Conservation (phyloP, 164 flowering plant species). For the Sextonia rubra region DNA sequence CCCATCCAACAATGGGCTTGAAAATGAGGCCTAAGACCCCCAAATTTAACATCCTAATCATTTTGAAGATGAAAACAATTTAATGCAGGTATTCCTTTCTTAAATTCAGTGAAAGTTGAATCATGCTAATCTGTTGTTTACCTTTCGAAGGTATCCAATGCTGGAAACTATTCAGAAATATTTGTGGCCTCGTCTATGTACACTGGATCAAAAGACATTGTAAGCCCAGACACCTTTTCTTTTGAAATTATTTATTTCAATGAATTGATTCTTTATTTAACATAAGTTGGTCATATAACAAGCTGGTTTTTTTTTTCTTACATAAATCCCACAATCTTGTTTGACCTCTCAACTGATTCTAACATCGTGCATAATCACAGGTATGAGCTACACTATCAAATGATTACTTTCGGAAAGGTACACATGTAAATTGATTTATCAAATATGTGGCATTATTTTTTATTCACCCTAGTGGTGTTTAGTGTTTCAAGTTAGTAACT, state of each 20-base stretch:
- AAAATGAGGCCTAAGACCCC: no score
- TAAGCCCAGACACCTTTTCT: conserved; percentile 24
- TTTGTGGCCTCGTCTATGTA: conserved; percentile 83
- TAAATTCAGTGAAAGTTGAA: background rate
- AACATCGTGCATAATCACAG: conserved; percentile 28
- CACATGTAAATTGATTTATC: background rate
- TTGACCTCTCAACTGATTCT: conserved; percentile 15
- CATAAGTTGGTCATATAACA: background rate
- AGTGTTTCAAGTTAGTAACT: background rate
- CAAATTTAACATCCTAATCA: no score
- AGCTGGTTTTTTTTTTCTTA: background rate
- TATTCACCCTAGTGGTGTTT: background rate
- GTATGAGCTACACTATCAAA: conserved; percentile 85
- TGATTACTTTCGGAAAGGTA: conserved; percentile 98
- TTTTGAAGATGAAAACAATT: no score
- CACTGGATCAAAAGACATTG: conserved; percentile 62
- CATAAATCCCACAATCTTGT: background rate
- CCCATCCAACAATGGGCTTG: background rate
- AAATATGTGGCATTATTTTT: background rate
- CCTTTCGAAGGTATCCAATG: conserved; percentile 56
- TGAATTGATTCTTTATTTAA: background rate
- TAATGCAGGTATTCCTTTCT: background rate
- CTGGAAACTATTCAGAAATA: conserved; percentile 73
- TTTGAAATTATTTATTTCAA: background rate
- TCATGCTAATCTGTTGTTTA: conserved; percentile 7